Evolutionary conservation across 169 alveolate species (phyloP), one percentile per base, ranked within the genome.

Genomic region (Eimeria zaria): DNA sequence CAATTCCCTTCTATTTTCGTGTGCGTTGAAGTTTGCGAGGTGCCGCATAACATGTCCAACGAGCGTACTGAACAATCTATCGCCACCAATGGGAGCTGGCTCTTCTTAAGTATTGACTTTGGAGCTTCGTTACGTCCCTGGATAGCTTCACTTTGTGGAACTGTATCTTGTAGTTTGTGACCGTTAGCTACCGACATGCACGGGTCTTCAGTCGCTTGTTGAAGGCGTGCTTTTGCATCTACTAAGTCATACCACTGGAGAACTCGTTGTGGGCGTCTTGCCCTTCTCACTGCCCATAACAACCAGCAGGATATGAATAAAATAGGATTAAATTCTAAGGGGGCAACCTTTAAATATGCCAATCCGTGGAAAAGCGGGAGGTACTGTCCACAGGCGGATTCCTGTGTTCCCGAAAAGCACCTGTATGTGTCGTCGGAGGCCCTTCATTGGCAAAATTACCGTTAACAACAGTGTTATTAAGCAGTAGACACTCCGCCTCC

Each of bases 211-310:
- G 18, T 24, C 36, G 60, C 60, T 67, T 87, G 78, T 39, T 22
- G 78, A 22, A 62, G 93, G 48, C 33, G 81, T 22, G 53, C 48
- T 20, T 87, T 87, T 62, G 41, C 46, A 33, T 41, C 67, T 0
- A 60, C 93, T 27, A 36, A 39, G 80, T 87, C 93, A 64, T 62
- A 60, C 93, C 93, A 87, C 48, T 62, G 93, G n/a, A 87, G 81
- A 3, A 20, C 83, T n/a, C 83, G 81, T 24, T 55, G 62, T 24
- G 93, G 11, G 67, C 81, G 55, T 27, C 83, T 60, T 14, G 93
- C 93, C 81, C 73, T 87, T 62, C 81, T 58, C 83, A 87, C 93
- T 87, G 64, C 44, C 48, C 12, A 78, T n/a, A n/a, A 46, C 67
- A 87, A 22, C 20, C 30, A n/a, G 91, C 36, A 55, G 55, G 53